These are phyloP conservation scores for Kwoniella bestiolae DNA, from an alignment of 768 basidiomycete genomes.

Conservation along the genomic window DNA sequence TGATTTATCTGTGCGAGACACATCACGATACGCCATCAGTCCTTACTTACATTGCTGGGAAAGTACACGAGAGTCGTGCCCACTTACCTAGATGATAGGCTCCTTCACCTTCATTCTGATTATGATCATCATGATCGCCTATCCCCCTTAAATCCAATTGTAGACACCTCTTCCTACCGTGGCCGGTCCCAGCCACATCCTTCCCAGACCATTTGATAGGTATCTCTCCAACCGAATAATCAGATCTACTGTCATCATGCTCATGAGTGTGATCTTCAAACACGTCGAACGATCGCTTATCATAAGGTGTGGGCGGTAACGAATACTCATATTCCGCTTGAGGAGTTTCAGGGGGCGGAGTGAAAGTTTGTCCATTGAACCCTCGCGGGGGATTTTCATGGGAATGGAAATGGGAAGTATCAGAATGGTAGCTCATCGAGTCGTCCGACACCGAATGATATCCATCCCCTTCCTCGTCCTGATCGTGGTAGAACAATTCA, in stretches of 20 bases:
- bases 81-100: slow-evolving; percentile 43
- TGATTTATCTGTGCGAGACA: slow-evolving; percentile 37
- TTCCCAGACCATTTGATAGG: slow-evolving; percentile 21
- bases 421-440: background rate
- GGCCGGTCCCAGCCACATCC: background rate
- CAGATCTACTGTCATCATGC: slow-evolving; percentile 6
- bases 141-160: slow-evolving; percentile 46
- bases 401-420: background rate
- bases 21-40: too few relatives aligned
- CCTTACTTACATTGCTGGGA: too few relatives aligned
- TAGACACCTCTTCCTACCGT: slow-evolving; percentile 43
- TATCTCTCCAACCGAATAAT: slow-evolving; percentile 7
- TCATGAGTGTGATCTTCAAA: background rate
- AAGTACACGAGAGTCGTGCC: too few relatives aligned
- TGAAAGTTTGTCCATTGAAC: slow-evolving; percentile 6
- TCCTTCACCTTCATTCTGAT: background rate
- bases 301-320: slow-evolving; percentile 4
- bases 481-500: slow-evolving; percentile 21
- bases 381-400: background rate
- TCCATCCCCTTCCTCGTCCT: slow-evolving; percentile 15
- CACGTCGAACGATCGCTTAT: slow-evolving; percentile 1
- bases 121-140: slow-evolving; percentile 12
- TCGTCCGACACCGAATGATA: background rate
- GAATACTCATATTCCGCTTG: background rate
- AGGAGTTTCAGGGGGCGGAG: slow-evolving; percentile 3